A percentile compares a stretch with the other conserved stretches of the same genome.
phyloP scores from a whole-genome alignment of 1,284 basidiomycete species.

The Sporisorium graminicola region DNA sequence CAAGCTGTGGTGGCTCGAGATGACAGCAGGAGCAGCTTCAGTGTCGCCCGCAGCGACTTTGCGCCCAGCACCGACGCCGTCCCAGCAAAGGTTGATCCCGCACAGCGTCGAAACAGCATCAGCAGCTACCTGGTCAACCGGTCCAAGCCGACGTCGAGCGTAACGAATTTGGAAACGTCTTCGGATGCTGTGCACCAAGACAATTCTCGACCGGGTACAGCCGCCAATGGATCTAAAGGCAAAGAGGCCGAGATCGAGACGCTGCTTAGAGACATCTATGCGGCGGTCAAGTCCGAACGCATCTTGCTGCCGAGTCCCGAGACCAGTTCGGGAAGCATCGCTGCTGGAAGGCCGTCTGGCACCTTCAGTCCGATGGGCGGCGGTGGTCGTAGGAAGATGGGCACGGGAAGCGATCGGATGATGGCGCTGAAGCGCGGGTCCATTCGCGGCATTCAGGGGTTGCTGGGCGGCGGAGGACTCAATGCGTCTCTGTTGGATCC shows the following conservation, averaged over 20 bases:
- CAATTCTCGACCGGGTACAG: conserved; percentile 14
- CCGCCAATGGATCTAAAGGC: conserved; percentile 21
- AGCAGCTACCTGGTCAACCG: conserved; percentile 28
- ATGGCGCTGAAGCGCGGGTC: conserved; percentile 87
- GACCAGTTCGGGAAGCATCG: conserved; percentile 4
- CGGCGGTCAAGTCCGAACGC: conserved; percentile 87
- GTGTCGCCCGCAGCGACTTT: conserved; percentile 13
- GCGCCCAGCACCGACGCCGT: conserved; percentile 20
- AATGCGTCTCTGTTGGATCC: conserved; percentile 7
- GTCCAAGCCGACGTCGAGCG: conserved; percentile 26
- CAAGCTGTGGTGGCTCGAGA: conserved; percentile 9
- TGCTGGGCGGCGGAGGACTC: conserved; percentile 73
- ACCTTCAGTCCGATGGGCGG: conserved; percentile 22
- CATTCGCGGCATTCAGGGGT: conserved; percentile 84
- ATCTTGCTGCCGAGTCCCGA: conserved; percentile 80
- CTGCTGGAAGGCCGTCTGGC: conserved; percentile 22
- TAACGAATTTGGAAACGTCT: conserved; percentile 24
- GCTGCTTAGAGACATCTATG: conserved; percentile 85
- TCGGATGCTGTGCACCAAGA: conserved; percentile 16
- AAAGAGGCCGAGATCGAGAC: conserved; percentile 37
- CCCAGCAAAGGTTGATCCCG: not conserved
- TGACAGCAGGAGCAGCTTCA: conserved; percentile 52
- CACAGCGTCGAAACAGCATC: conserved; percentile 24
- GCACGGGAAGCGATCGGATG: conserved; percentile 72
- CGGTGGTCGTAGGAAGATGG: conserved; percentile 26